A percentile compares a stretch with the other conserved stretches of the same genome.
phyloP scores from a whole-genome alignment of 2,329 filamentous ascomycete genomes.

The Metarhizium guizhouense region DNA sequence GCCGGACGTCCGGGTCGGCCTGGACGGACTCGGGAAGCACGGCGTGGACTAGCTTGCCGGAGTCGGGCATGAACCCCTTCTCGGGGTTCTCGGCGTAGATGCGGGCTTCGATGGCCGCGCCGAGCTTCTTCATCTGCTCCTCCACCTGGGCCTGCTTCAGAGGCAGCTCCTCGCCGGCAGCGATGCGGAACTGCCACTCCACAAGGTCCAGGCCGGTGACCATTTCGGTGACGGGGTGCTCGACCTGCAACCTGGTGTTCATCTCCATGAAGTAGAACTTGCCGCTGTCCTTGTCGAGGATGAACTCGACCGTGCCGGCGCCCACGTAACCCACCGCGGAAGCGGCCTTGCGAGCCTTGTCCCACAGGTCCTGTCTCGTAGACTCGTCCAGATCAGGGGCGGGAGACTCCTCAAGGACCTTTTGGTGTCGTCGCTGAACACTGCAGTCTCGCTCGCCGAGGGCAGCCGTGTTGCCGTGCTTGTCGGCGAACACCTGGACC shows the following conservation, averaged over 20 bases:
- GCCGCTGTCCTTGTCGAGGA: slow-evolving; percentile 73
- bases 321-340: slow-evolving; percentile 80
- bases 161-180: slow-evolving; percentile 47
- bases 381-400: slow-evolving; percentile 56
- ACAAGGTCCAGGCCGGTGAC: slow-evolving; percentile 69
- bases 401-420: slow-evolving; percentile 83
- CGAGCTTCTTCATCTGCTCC: slow-evolving; percentile 60
- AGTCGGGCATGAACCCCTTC: slow-evolving; percentile 88
- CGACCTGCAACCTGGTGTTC: slow-evolving; percentile 87
- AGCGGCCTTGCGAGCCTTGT: slow-evolving; percentile 55
- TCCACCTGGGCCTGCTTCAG: slow-evolving; percentile 58
- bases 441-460: slow-evolving; percentile 85
- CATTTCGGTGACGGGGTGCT: slow-evolving; percentile 82
- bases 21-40: slow-evolving; percentile 56
- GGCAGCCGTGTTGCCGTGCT: slow-evolving; percentile 68
- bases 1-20: slow-evolving; percentile 64
- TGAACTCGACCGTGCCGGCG: slow-evolving; percentile 84
- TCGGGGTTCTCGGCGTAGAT: slow-evolving; percentile 96
- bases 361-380: slow-evolving; percentile 54
- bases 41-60: slow-evolving; percentile 77
- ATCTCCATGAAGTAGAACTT: slow-evolving; percentile 80
- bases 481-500: slow-evolving; percentile 84
- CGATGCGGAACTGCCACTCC: slow-evolving; percentile 86
- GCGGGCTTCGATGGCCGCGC: slow-evolving; percentile 87
- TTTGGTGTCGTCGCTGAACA: slow-evolving; percentile 79